Evolutionary conservation across 352 stramenopile species (phyloP), one percentile per base, ranked within the genome.

Genomic region (Globisporangium abappressorium): DNA sequence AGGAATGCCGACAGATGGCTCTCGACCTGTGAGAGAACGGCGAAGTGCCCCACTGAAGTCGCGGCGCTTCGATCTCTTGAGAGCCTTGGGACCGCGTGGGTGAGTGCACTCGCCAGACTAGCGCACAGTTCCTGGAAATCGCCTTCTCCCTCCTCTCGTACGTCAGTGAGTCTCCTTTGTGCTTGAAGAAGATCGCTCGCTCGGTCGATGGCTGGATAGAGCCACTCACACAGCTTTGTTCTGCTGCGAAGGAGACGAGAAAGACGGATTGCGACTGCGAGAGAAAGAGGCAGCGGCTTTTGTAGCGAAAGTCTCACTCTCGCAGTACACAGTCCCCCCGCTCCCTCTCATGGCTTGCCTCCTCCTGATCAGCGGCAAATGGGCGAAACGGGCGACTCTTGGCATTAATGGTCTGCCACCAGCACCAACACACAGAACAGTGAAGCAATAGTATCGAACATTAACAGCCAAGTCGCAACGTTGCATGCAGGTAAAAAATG

Each of bases 331-430:
- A 43, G 36, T n/a, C 43, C 11, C 41, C 43, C 5, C 43, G 1
- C 33, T 9, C 33, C 5, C 33, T 9, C 33, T 7, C 33, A 26
- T 26, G 24, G 24, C 24, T 26, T 26, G 24, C 8, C 1, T 2
- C 33, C 33, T 38, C 33, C 33, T 38, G 8, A 20, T 46, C 47
- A 55, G n/a, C 20, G 1, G 68, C 38, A 38, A n/a, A 11, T 3
- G 12, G 6, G 34, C n/a, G 49, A 56, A 56, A 56, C 49, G 49
- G 49, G n/a, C 49, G 49, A 28, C 49, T 28, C 49, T 56, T 56
- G 28, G 49, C 18, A 51, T 33, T 33, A 51, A 3, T 49, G 41
- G n/a, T 22, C 15, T 49, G 41, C 41, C 41, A 49, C 20, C 41
- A 20, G 15, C 6, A 49, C 15, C 14, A 49, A 20, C 20, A n/a